Percentiles rank a stretch among this genome's conserved stretches.
phyloP scores from a whole-genome alignment of 208 protist species.

The Porcisia hertigi region DNA sequence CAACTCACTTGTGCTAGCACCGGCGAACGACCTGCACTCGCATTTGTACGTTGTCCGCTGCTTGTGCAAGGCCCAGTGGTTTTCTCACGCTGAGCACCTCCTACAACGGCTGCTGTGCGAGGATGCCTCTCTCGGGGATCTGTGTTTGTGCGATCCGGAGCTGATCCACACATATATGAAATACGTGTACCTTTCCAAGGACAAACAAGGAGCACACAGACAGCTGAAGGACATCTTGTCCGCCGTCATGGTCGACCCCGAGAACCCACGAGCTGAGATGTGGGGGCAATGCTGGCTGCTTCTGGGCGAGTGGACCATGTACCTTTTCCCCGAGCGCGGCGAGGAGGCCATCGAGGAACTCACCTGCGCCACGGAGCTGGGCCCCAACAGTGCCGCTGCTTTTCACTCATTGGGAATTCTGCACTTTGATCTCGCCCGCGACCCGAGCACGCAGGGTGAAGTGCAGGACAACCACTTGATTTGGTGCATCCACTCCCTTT shows the following conservation, averaged over 20 bases:
- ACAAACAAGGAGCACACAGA: slow-evolving; percentile 63
- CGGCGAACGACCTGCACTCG: slow-evolving; percentile 91
- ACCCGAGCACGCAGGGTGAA: slow-evolving; percentile 58
- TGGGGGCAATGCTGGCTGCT: slow-evolving; percentile 88
- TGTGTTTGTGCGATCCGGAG: slow-evolving; percentile 74
- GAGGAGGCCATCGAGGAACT: slow-evolving; percentile 83
- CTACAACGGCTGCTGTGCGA: slow-evolving; percentile 55
- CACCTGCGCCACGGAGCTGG: slow-evolving; percentile 65
- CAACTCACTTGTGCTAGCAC: slow-evolving; percentile 93
- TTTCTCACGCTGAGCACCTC: slow-evolving; percentile 66
- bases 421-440: slow-evolving; percentile 82
- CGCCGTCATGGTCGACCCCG: slow-evolving; percentile 40
- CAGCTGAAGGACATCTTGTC: slow-evolving; percentile 72
- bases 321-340: slow-evolving; percentile 71
- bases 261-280: slow-evolving; percentile 45
- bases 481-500: slow-evolving; percentile 73
- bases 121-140: slow-evolving; percentile 34
- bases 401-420: slow-evolving; percentile 90
- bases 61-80: slow-evolving; percentile 86
- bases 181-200: slow-evolving; percentile 63
- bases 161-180: slow-evolving; percentile 90
- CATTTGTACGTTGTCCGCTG: slow-evolving; percentile 96
- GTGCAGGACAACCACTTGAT: slow-evolving; percentile 69
- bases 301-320: slow-evolving; percentile 89
- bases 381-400: slow-evolving; percentile 71